Conservation (phyloP, 139 green algal genomes). For the Chlamydomonas eustigma region DNA sequence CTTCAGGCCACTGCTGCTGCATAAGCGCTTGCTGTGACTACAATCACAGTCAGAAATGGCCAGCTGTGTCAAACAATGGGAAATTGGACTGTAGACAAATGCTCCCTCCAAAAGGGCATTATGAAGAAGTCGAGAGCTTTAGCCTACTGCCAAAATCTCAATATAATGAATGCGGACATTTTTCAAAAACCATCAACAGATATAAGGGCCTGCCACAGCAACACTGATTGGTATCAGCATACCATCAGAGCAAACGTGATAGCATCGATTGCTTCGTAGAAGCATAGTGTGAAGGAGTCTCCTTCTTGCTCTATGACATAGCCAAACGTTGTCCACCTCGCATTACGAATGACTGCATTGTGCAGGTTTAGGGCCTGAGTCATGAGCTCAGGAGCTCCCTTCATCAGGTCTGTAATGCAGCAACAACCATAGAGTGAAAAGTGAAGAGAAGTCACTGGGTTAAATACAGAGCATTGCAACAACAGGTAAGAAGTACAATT, state of each 20-base stretch:
- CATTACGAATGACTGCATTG: conserved; percentile 21
- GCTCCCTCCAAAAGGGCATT: too few relatives aligned
- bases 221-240: too few relatives aligned
- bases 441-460: too few relatives aligned
- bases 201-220: too few relatives aligned
- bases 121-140: too few relatives aligned
- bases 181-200: too few relatives aligned
- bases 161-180: too few relatives aligned
- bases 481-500: too few relatives aligned
- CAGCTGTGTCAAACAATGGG: too few relatives aligned
- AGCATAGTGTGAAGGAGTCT: conserved; percentile 25
- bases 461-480: too few relatives aligned
- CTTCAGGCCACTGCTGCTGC: conserved; percentile 11
- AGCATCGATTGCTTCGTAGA: conserved; percentile 47
- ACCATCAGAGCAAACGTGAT: conserved; percentile 53
- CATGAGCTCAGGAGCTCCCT: conserved; percentile 28
- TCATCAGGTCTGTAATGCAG: conserved; percentile 24
- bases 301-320: conserved; percentile 28
- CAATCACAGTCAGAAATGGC: not conserved
- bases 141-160: too few relatives aligned
- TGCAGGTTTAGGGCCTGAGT: conserved; percentile 24
- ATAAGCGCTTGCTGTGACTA: conserved; percentile 15
- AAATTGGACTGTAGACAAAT: too few relatives aligned
- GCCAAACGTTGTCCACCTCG: conserved; percentile 1
- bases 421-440: not conserved